A percentile compares a stretch with the other conserved stretches of the same genome.
Evolutionary conservation across 345 rosid species (phyloP).

Genomic region (Clausena lansium): DNA sequence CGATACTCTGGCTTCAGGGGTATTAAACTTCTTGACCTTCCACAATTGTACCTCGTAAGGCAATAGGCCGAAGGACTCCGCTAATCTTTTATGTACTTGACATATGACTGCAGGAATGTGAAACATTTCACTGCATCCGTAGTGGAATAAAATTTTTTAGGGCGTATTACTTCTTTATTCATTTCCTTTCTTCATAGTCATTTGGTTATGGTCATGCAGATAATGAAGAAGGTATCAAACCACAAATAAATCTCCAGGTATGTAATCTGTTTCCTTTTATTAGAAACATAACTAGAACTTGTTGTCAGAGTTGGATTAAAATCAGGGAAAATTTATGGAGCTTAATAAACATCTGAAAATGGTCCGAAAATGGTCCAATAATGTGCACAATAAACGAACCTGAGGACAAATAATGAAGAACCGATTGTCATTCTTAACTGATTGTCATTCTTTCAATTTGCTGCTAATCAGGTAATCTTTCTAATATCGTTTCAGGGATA

Average conservation of each 20-base stretch:
- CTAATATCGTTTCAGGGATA: constrained; percentile 46
- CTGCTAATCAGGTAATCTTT: too few relatives aligned
- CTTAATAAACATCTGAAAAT: not conserved
- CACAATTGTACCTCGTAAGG: too few relatives aligned
- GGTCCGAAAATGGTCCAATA: not conserved
- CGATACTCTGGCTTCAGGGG: not conserved
- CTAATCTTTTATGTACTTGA: too few relatives aligned
- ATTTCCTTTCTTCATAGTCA: not conserved
- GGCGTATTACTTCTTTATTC: not conserved
- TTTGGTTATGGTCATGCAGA: constrained; percentile 37
- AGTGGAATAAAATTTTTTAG: not conserved
- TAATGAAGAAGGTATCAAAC: constrained; percentile 48
- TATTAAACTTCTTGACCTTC: too few relatives aligned
- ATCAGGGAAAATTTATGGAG: not conserved
- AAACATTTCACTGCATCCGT: not conserved
- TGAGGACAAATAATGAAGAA: not conserved
- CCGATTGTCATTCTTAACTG: too few relatives aligned
- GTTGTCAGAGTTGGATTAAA: not conserved
- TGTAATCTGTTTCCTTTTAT: not conserved
- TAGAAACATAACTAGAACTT: not conserved
- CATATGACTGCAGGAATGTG: not conserved
- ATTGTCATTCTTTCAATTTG: too few relatives aligned
- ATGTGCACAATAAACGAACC: not conserved
- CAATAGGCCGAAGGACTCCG: too few relatives aligned
- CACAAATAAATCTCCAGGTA: constrained; percentile 64